Percentiles rank a stretch among this genome's conserved stretches.
These are phyloP conservation scores for Myochromella boudieri DNA, from an alignment of 768 basidiomycete genomes.

Conservation along the genomic window DNA sequence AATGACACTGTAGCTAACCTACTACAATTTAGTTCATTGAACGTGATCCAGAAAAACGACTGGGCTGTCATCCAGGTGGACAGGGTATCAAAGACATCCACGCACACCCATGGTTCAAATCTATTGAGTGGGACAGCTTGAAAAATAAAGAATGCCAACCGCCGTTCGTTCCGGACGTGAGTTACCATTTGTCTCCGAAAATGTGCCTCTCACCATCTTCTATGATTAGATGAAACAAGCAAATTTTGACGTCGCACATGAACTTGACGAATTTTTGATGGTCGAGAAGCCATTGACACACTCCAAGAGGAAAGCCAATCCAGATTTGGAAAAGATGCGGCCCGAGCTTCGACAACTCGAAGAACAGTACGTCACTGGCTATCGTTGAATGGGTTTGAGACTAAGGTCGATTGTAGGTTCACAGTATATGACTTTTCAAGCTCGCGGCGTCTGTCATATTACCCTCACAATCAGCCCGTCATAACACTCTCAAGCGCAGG, in stretches of 20 bases:
- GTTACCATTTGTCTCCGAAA: constrained; percentile 31
- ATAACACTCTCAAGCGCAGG: constrained; percentile 39
- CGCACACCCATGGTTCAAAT: constrained; percentile 80
- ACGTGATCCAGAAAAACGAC: constrained; percentile 70
- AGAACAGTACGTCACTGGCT: constrained; percentile 66
- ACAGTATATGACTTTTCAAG: constrained; percentile 83
- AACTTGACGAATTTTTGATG: constrained; percentile 95
- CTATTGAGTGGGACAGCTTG: constrained; percentile 79
- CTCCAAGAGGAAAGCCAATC: constrained; percentile 85
- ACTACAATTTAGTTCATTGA: constrained; percentile 68
- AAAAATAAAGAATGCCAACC: constrained; percentile 70
- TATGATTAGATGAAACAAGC: constrained; percentile 79
- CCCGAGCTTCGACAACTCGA: constrained; percentile 91
- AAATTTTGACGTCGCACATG: constrained; percentile 98
- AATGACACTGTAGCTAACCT: constrained; percentile 16
- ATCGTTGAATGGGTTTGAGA: neutral
- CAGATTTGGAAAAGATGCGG: constrained; percentile 84
- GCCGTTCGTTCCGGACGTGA: constrained; percentile 89
- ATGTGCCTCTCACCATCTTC: constrained; percentile 6
- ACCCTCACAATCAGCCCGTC: constrained; percentile 77
- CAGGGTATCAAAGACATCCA: constrained; percentile 79
- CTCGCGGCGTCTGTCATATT: constrained; percentile 79
- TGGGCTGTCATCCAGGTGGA: constrained; percentile 75
- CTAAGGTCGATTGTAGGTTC: constrained; percentile 52
- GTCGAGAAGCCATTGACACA: constrained; percentile 98